Percentiles rank a stretch among this genome's conserved stretches.
phyloP scores from a whole-genome alignment of 345 rosid species.

The Pugionium dolabratum region DNA sequence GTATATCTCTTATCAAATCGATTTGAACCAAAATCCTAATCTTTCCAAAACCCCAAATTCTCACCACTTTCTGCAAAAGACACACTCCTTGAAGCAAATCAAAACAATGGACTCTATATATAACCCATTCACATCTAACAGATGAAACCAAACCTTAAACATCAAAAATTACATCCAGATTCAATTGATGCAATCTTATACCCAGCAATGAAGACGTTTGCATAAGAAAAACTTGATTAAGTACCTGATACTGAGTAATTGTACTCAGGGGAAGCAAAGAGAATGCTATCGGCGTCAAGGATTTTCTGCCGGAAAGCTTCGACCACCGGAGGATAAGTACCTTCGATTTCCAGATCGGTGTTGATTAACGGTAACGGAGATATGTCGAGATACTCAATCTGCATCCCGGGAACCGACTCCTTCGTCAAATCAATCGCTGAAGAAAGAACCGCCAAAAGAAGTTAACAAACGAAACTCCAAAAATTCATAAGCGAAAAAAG shows the following conservation, averaged over 20 bases:
- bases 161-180: neutral
- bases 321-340: conserved; percentile 57
- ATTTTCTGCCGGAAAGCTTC: conserved; percentile 72
- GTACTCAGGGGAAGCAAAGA: conserved; percentile 90
- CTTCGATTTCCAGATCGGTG: conserved; percentile 66
- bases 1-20: neutral
- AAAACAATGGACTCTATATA: neutral
- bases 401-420: conserved; percentile 48
- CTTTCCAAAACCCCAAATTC: neutral
- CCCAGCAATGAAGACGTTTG: neutral
- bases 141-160: neutral
- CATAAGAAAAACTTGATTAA: neutral
- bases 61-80: neutral
- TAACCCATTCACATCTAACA: neutral
- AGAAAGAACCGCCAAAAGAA: neutral
- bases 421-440: conserved; percentile 50
- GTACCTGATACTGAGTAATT: conserved; percentile 68
- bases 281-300: conserved; percentile 56
- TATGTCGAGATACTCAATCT: conserved; percentile 58
- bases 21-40: neutral
- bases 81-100: neutral
- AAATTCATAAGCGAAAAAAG: neutral
- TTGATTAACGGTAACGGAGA: conserved; percentile 66
- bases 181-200: neutral
- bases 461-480: neutral